phyloP scores from a whole-genome alignment of 768 basidiomycete genomes.

The Rhizopogon roseolus region DNA sequence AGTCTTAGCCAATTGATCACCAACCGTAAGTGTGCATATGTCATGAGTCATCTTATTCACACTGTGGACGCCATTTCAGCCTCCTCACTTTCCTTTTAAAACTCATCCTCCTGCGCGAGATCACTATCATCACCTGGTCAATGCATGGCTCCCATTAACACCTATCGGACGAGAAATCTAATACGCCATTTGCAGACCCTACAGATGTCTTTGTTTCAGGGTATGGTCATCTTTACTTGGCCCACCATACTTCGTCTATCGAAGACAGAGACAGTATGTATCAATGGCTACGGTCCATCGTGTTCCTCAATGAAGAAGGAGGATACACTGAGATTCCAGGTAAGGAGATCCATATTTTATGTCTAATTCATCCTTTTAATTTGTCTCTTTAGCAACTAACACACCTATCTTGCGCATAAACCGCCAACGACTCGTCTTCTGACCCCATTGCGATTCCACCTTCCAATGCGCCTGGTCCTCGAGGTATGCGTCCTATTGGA shows the following conservation, averaged over 20 bases:
- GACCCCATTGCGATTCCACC: constrained; percentile 47
- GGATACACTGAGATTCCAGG: neutral
- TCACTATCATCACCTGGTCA: neutral
- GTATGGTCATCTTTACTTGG: neutral
- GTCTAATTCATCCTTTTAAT: no score
- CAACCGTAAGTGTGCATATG: no score
- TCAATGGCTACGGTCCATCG: no score
- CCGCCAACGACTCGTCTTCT: constrained; percentile 68
- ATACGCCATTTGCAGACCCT: no score
- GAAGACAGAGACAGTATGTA: no score
- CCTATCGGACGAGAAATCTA: no score
- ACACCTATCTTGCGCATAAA: neutral
- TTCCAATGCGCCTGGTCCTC: constrained; percentile 71
- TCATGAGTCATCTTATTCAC: no score
- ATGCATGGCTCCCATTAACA: no score
- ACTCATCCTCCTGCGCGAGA: neutral
- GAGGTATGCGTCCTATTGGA: constrained; percentile 83
- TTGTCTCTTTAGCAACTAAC: neutral
- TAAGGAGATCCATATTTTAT: neutral
- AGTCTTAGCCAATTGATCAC: neutral
- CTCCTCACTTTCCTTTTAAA: no score
- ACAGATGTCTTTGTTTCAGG: no score
- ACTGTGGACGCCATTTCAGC: no score
- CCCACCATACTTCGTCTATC: neutral
- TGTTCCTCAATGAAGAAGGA: no score